Evolutionary conservation across 306 rosid species (phyloP).

Genomic region (Cucurbita argyrosperma): DNA sequence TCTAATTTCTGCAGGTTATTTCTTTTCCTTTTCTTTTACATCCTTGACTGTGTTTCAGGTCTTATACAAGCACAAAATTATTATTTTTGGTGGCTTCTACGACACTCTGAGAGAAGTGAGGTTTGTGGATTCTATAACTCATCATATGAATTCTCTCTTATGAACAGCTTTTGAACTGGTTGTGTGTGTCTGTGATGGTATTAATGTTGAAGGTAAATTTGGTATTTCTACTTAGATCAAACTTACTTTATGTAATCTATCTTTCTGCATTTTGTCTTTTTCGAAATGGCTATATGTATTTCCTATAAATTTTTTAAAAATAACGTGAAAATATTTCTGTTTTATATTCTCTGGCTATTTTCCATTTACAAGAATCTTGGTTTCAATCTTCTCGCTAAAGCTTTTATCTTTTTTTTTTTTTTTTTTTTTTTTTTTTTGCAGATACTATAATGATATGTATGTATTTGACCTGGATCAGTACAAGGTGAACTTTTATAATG

Average conservation of each 20-base stretch:
- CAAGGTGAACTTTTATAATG: conserved; percentile 84
- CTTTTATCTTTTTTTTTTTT: not conserved
- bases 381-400: not conserved
- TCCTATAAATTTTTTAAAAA: not conserved
- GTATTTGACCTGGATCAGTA: conserved; percentile 90
- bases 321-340: not conserved
- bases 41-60: conserved; percentile 41
- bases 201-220: not conserved
- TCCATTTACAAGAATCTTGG: not conserved
- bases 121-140: conserved; percentile 27
- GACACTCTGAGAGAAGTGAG: conserved; percentile 99
- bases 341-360: not conserved
- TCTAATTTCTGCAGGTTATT: not conserved
- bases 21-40: not conserved
- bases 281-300: not conserved
- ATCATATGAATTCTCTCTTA: not conserved
- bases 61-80: conserved; percentile 92
- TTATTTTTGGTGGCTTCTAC: conserved; percentile 95
- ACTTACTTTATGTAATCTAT: not conserved
- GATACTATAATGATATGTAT: conserved; percentile 83
- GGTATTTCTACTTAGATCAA: not conserved
- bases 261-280: not conserved
- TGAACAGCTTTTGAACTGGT: not conserved
- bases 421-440: conserved; percentile 24
- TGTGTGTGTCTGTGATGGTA: not conserved